Evolutionary conservation across 768 basidiomycete genomes (phyloP), one percentile per base, ranked within the genome.

Genomic region (Hypholoma fasciculare): DNA sequence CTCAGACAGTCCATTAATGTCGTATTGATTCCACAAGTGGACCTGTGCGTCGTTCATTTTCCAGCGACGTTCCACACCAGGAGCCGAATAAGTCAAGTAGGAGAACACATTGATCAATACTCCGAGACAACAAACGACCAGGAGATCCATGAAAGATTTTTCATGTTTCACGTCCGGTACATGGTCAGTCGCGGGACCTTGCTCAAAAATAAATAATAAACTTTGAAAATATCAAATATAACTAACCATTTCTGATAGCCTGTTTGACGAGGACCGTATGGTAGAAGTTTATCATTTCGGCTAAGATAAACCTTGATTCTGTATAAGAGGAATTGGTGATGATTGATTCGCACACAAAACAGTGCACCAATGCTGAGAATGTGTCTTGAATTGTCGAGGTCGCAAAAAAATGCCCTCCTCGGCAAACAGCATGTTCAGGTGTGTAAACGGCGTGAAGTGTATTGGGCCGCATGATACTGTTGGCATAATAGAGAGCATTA

Each of bases 351-450:
- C 48, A 47, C 1, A 65, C 30, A 23, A 66, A 67, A 8, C 39
- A 39, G 49, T 70, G 65, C 17, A 67, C 47, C 0, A 66, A 51
- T 3, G 54, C 65, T 7, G 44, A 46, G 7, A 61, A 43, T 0
- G 66, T 65, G 3, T 58, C 52, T 11, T 55, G 51, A 19, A 72
- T 58, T 0, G 57, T 60, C 7, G 47, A 34, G 0, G 61, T 49
- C 0, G 61, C n/a, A 44, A 66, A 67, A 30, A 59, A 70, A 49
- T 71, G 69, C 1, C 65, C 61, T 0, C 69, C 68, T 14, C 46
- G 34, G n/a, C 62, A 68, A 1, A 71, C 63, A 7, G 65, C 34
- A 42, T 61, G 3, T 2, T 58, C 57, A 1, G 56, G 30, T 0
- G 64, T 65, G 14, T 49, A 56, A 1, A 66, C 64, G 0, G 49